Evolutionary conservation across 208 protist species (phyloP).

Genomic region (Trypanosoma cruzi): DNA sequence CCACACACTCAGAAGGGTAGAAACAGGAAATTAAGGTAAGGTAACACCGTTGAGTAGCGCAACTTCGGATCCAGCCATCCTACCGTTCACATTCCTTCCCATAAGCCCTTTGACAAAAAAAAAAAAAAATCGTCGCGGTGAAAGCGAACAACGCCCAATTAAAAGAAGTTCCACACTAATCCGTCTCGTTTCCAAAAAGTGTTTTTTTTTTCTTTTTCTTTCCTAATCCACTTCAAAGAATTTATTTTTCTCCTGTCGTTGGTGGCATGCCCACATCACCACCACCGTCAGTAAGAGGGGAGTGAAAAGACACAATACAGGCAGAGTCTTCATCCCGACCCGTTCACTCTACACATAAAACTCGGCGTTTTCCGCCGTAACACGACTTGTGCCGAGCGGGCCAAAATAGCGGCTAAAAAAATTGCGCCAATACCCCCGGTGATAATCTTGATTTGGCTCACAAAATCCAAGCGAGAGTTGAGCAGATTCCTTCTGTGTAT

Average conservation of each 20-base stretch:
- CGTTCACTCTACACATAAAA: not conserved
- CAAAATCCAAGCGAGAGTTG: slow-evolving; percentile 2
- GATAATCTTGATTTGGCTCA: slow-evolving; percentile 31
- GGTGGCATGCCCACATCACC: not conserved
- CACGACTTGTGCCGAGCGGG: slow-evolving; percentile 45
- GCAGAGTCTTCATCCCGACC: not conserved
- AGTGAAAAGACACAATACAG: slow-evolving; percentile 2
- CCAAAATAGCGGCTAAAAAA: slow-evolving; percentile 47
- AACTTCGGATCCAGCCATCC: too few species aligned
- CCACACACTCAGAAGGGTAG: too few species aligned
- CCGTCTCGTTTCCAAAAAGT: too few species aligned
- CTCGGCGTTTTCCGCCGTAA: slow-evolving; percentile 26
- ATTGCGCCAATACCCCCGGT: slow-evolving; percentile 37
- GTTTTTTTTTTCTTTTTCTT: not conserved
- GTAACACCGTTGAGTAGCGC: too few species aligned
- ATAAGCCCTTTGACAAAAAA: too few species aligned
- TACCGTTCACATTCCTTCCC: too few species aligned
- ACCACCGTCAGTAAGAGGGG: not conserved
- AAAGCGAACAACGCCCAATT: too few species aligned
- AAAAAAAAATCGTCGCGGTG: too few species aligned
- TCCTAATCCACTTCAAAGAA: not conserved
- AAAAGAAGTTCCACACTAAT: too few species aligned
- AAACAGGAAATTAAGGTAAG: too few species aligned
- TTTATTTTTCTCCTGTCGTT: not conserved
- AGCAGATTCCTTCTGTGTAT: slow-evolving; percentile 47